A percentile compares a stretch with the other conserved stretches of the same genome.
Evolutionary conservation across 2,329 filamentous ascomycete genomes (phyloP).

Genomic region (Hansfordia pulvinata): DNA sequence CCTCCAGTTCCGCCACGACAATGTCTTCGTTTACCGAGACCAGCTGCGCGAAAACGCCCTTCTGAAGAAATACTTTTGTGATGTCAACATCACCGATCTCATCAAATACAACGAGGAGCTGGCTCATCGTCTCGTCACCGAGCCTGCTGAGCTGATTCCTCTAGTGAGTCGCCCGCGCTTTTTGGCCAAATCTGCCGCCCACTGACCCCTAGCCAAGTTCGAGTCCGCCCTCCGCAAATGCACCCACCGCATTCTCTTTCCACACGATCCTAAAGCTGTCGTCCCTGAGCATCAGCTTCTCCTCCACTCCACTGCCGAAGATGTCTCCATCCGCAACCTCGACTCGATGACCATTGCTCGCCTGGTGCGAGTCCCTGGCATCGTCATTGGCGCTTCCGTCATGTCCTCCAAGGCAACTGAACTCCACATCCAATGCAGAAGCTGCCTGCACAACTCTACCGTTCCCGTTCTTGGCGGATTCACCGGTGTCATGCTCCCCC

Average conservation of each 20-base stretch:
- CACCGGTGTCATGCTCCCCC: constrained; percentile 70
- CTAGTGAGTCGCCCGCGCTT: constrained; percentile 42
- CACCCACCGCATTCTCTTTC: constrained; percentile 86
- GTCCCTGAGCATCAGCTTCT: constrained; percentile 90
- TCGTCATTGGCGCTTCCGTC: constrained; percentile 93
- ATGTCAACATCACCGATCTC: constrained; percentile 88
- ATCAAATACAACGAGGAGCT: constrained; percentile 95
- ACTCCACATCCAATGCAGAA: constrained; percentile 77
- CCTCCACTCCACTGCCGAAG: constrained; percentile 79
- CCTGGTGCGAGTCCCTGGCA: constrained; percentile 92
- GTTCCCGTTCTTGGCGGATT: constrained; percentile 75
- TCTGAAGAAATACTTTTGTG: constrained; percentile 88
- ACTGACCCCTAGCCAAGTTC: constrained; percentile 44
- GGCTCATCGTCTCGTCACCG: constrained; percentile 75
- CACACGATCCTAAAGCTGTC: constrained; percentile 49
- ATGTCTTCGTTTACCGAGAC: constrained; percentile 91
- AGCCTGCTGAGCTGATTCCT: constrained; percentile 86
- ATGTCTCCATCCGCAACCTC: constrained; percentile 86
- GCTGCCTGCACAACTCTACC: constrained; percentile 59
- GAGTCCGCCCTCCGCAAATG: constrained; percentile 82
- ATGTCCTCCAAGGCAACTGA: constrained; percentile 90
- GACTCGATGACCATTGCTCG: constrained; percentile 87
- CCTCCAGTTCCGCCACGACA: constrained; percentile 86
- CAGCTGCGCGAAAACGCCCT: constrained; percentile 92
- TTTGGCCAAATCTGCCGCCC: background rate